Evolutionary conservation across 139 green algal species (phyloP), one percentile per base, ranked within the genome.

Genomic region (Desmodesmus armatus): DNA sequence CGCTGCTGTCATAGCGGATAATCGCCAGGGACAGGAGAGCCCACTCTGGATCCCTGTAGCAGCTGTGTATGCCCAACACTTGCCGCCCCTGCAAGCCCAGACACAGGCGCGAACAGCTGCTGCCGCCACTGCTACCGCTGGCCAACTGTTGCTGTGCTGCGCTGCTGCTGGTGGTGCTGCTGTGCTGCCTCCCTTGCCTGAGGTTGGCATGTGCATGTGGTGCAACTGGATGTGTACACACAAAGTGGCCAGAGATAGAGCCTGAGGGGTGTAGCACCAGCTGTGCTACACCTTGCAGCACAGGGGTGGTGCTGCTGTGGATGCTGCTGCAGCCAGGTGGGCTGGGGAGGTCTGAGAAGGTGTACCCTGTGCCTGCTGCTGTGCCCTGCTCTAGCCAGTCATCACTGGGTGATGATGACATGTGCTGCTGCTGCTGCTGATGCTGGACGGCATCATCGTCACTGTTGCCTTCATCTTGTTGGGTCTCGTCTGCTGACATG

Each of bases 41-140:
- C 80, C 80, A 86, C n/a, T 86, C 80, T 29, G 69, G 53, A 47
- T 86, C 80, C 23, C 80, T 53, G 49, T 86, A 80, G 23, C 80
- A 86, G 33, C 69, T 80, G 80, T 86, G 80, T 31, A 70, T 44
- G 9, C 67, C 80, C 2, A 86, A 49, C 19, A 78, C 41, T n/a
- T 85, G 80, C 66, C 31, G 53, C 44, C 66, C 80, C 25, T 69
- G 35, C 65, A 85, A 41, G 11, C 47, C 67, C 6, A 85, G 47
- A 58, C 60, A 82, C 53, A 51, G 11, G 5, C 66, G 5, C 31
- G n/a, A 25, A 11, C 79, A 53, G 63, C 44, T 77, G 63, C 60
- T 47, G 41, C 62, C 53, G 39, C 63, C 49, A 44, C 47, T 49
- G 65, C 66, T 79, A 66, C 67, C 39, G 67, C 80, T 78, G 66